Evolutionary conservation across 2,329 filamentous ascomycete genomes (phyloP).

Genomic region (Penicillium sp.): DNA sequence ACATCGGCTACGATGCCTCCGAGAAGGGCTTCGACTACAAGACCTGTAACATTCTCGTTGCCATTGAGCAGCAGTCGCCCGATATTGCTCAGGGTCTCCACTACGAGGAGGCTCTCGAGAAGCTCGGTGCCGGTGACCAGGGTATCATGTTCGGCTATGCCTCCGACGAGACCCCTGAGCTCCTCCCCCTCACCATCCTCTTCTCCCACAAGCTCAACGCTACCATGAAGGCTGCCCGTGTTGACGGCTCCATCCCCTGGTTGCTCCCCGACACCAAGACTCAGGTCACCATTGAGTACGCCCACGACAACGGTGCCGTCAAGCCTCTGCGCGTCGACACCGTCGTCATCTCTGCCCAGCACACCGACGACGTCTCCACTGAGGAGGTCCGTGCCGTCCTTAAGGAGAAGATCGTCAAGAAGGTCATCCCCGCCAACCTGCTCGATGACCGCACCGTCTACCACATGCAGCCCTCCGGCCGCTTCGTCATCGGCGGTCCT

Average conservation of each 20-base stretch:
- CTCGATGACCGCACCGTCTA: conserved; percentile 92
- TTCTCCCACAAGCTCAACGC: conserved; percentile 96
- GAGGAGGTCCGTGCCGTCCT: conserved; percentile 93
- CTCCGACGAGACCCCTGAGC: conserved; percentile 97
- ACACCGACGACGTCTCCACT: conserved; percentile 82
- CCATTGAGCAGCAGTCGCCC: conserved; percentile 98
- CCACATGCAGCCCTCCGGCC: conserved; percentile 97
- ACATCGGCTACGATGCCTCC: conserved; percentile 97
- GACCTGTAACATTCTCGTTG: conserved; percentile 96
- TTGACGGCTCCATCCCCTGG: conserved; percentile 86
- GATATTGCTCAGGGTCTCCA: conserved; percentile 99
- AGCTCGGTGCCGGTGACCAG: conserved; percentile 98
- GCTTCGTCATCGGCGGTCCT: conserved; percentile 98
- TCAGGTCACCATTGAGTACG: conserved; percentile 98
- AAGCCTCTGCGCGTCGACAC: conserved; percentile 92
- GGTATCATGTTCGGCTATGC: conserved; percentile 99
- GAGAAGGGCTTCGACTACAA: conserved; percentile 99
- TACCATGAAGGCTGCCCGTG: conserved; percentile 86
- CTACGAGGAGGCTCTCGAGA: conserved; percentile 95
- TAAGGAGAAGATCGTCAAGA: conserved; percentile 94
- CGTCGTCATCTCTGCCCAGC: conserved; percentile 93
- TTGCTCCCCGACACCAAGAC: conserved; percentile 99
- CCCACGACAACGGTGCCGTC: conserved; percentile 88
- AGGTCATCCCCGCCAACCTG: conserved; percentile 87
- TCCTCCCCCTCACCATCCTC: conserved; percentile 89